Base-by-base conservation (phyloP, 176 grass and related monocot genomes). In the Thalia dealbata region DNA sequence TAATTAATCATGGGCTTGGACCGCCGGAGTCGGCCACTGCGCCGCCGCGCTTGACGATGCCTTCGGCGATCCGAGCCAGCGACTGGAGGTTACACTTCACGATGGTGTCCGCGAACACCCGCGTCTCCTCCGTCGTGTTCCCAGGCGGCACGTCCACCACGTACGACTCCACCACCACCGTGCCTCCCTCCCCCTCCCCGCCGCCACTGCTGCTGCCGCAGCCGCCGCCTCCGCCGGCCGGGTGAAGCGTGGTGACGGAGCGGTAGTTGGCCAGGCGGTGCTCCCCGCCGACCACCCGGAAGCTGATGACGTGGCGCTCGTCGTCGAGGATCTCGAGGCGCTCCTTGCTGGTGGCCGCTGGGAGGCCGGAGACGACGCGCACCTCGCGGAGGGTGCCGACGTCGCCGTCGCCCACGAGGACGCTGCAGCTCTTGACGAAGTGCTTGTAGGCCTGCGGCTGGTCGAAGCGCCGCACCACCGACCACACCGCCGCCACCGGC, bases 51-150 rank as follows among this genome's bases (percentile, higher is more conserved):
- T 28, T 63, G 61, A 63, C 23, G 80, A 92, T 75, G 75, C 70
- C 87, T 84, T 96, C 93, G 48, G 90, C 85, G 18, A 87, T 97
- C 61, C 81, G 81, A 18, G 89, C 93, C 62, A 97, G 85, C 9
- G 93, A 97, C 76, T 97, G 89, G n/a, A 97, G 89, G 82, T 97
- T 97, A 72, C 90, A 92, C 76, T 81, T 91, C 69, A 97, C 90
- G 80, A 97, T 97, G 87, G 93, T 97, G 79, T 92, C 93, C 32
- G 76, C 90, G 82, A 97, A 97, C 43, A 92, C 78, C 23, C 83
- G 81, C 24, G 93, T 97, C 84, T 97, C 93, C 26, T 97, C 93
- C 50, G 75, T 84, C 2, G 93, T 97, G 82, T 97, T 97, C 11
- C 93, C 93, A 21, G 70, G 58, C n/a, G 93, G 93, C 61, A 97